Evolutionary conservation across 306 rosid genomes (phyloP).

Genomic region (Biancaea sappan): DNA sequence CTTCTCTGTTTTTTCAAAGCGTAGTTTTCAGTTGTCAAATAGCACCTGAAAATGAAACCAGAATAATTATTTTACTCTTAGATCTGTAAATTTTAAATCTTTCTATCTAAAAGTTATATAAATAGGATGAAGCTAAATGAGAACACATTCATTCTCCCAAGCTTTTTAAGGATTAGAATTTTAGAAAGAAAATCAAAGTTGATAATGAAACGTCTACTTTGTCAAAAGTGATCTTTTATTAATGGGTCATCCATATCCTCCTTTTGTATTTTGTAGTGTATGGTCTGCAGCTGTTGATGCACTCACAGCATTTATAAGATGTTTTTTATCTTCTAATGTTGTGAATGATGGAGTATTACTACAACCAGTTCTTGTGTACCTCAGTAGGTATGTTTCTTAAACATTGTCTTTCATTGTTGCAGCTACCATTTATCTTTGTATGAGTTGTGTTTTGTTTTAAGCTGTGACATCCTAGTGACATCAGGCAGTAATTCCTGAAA

Average conservation of each 20-base stretch:
- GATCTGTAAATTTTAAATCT: background rate
- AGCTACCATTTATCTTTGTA: background rate
- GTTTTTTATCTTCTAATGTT: conserved; percentile 68
- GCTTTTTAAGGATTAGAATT: conserved; percentile 16
- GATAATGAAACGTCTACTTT: background rate
- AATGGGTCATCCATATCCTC: background rate
- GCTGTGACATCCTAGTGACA: conserved; percentile 20
- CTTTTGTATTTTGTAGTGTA: conserved; percentile 61
- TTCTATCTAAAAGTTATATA: background rate
- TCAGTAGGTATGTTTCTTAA: conserved; percentile 68
- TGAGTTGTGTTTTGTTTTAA: conserved; percentile 15
- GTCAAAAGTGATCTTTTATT: conserved; percentile 11
- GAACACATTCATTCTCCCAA: background rate
- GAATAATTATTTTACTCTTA: background rate
- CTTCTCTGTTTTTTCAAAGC: background rate
- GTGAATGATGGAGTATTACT: conserved; percentile 65
- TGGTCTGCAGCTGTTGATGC: conserved; percentile 97
- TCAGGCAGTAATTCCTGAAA: conserved; percentile 26
- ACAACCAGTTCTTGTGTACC: conserved; percentile 90
- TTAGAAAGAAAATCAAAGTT: conserved; percentile 12
- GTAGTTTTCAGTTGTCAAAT: background rate
- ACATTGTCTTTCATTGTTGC: conserved; percentile 3
- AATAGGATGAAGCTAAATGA: background rate
- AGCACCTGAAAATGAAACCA: background rate
- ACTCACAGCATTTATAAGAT: conserved; percentile 78